Conservation (phyloP, 148 eudicot genomes). For the Persicaria tinctoria region DNA sequence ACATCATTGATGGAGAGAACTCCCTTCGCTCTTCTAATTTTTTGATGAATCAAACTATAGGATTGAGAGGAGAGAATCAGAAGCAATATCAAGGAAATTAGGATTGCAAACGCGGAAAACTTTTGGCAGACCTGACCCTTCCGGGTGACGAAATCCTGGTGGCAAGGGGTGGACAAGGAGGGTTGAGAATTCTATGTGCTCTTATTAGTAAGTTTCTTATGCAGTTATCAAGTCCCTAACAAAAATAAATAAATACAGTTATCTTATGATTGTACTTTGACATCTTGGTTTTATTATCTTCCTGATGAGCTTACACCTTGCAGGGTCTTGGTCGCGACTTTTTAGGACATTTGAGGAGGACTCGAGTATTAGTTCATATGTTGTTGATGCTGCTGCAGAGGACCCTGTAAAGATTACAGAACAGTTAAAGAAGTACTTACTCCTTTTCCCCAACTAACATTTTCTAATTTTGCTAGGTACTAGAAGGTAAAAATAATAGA, state of each 20-base stretch:
- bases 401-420: constrained; percentile 82
- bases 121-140: constrained; percentile 80
- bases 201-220: neutral
- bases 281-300: neutral
- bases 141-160: constrained; percentile 93
- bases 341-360: constrained; percentile 87
- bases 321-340: constrained; percentile 98
- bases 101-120: constrained; percentile 60
- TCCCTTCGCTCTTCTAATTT: no score
- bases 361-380: constrained; percentile 87
- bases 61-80: no score
- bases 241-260: neutral
- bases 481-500: no score
- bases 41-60: no score
- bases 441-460: neutral
- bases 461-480: neutral
- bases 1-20: no score
- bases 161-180: constrained; percentile 99
- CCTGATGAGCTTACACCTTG: neutral
- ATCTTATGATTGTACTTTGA: neutral
- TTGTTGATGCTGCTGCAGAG: constrained; percentile 83
- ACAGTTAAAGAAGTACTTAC: constrained; percentile 82
- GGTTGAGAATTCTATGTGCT: constrained; percentile 44
- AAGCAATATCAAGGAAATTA: no score
- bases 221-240: neutral